Base-by-base conservation (phyloP, 257 asterid genomes). In the Perilla frutescens region DNA sequence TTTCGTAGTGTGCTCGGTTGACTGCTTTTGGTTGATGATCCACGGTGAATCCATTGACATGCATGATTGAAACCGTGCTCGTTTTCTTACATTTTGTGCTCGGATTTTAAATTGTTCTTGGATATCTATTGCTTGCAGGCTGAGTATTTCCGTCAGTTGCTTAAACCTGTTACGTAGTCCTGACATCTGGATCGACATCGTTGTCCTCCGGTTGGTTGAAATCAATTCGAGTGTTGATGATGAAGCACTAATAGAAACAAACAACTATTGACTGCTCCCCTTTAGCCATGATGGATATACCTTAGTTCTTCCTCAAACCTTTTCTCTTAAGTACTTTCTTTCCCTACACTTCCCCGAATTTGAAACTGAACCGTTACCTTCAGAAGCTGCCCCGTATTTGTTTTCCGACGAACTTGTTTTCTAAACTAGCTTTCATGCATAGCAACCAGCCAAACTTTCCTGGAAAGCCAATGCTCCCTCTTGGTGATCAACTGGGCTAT, bases 111-210 rank as follows among this genome's bases (percentile, higher is more conserved):
- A 32, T 67, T 70, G 29, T 69, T 65, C 7, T 51, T 64, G 45
- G 9, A 13, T 81, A 40, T 72, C 31, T 74, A 56, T 71, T 79
- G 41, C 50, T 70, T 80, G 66, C 96, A 89, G 97, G 97, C 95
- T 41, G 97, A 91, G 76, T 91, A 91, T 81, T 91, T 89, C 81
- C 96, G 97, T 59, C 97, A 91, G 88, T 86, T 91, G 88, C 97
- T 91, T 77, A 91, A 87, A 79, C 97, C 96, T 44, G 97, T 91
- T 45, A 91, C 97, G 95, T 91, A 89, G 95, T 91, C 79, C 62
- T 68, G 68, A 45, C 44, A 48, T 64, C 26, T 29, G 53, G 29
- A 20, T 60, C 15, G 45, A 48, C 58, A 2, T 3, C 54, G 74
- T 68, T 70, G 50, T 59, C 72, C 68, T 71, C 65, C 59, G 66